These are phyloP conservation scores for Trypanosomatidae sp. DNA, from an alignment of 208 protist genomes.

Conservation along the genomic window DNA sequence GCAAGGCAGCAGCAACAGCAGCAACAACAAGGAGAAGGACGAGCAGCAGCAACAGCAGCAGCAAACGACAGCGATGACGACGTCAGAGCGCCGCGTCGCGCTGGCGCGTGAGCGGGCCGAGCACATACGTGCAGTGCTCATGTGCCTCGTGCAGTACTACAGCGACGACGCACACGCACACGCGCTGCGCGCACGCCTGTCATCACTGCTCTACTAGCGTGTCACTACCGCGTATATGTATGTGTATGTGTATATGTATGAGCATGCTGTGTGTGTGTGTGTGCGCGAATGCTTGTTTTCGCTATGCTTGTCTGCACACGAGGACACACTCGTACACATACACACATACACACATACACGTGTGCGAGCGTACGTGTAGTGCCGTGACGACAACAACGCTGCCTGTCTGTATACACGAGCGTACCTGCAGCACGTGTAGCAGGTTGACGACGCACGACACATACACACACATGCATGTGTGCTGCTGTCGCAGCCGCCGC, in stretches of 20 bases:
- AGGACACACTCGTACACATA: no score
- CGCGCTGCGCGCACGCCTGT: slow-evolving; percentile 38
- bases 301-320: no score
- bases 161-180: slow-evolving; percentile 43
- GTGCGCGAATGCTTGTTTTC: neutral
- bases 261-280: neutral
- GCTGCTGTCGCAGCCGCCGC: no score
- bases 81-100: no score
- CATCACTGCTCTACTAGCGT: slow-evolving; percentile 50
- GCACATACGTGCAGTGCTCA: slow-evolving; percentile 45
- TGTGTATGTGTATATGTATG: neutral
- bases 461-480: no score
- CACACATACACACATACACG: no score
- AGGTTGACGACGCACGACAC: no score
- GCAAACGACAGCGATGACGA: neutral
- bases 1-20: slow-evolving; percentile 7
- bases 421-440: no score
- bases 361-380: no score
- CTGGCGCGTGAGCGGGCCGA: slow-evolving; percentile 24
- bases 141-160: slow-evolving; percentile 50
- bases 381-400: no score
- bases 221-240: neutral
- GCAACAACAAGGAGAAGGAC: slow-evolving; percentile 6
- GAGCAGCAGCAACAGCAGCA: slow-evolving; percentile 9
- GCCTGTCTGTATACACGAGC: no score